These are phyloP conservation scores for Debaryomyces prosopidis DNA, from an alignment of 805 yeast genomes.

Conservation along the genomic window DNA sequence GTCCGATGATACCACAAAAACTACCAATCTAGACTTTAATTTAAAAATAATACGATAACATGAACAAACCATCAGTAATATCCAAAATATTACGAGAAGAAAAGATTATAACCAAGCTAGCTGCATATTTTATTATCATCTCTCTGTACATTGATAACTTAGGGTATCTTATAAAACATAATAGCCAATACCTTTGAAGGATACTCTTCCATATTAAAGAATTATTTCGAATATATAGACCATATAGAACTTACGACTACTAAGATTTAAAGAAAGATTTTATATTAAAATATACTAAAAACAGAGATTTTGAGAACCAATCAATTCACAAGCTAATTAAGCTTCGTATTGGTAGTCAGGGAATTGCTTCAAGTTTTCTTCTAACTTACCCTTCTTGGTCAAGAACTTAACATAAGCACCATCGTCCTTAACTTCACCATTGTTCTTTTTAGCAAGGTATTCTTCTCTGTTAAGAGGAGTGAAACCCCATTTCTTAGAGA, in stretches of 20 bases:
- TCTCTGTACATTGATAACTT: too few species aligned
- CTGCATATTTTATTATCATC: too few species aligned
- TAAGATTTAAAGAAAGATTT: constrained; percentile 1
- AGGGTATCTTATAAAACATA: too few species aligned
- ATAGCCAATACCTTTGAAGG: too few species aligned
- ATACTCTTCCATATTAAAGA: too few species aligned
- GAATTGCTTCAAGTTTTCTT: constrained; percentile 88
- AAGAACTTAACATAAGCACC: constrained; percentile 99
- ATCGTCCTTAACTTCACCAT: constrained; percentile 98
- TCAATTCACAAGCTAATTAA: constrained; percentile 17
- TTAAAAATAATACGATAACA: too few species aligned
- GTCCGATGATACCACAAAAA: too few species aligned
- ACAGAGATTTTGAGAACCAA: background rate
- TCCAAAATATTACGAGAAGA: too few species aligned
- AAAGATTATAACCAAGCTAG: too few species aligned
- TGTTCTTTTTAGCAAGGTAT: constrained; percentile 89
- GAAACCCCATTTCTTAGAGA: constrained; percentile 99
- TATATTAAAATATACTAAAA: constrained; percentile 5
- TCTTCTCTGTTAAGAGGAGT: constrained; percentile 98
- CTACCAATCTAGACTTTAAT: too few species aligned
- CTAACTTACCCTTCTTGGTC: constrained; percentile 93
- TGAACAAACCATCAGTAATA: too few species aligned
- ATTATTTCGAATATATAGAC: too few species aligned
- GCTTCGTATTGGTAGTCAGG: constrained; percentile 75
- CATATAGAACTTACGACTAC: background rate